Evolutionary conservation across 2,329 filamentous ascomycete genomes (phyloP).

Genomic region (Aspergillus caelatus): DNA sequence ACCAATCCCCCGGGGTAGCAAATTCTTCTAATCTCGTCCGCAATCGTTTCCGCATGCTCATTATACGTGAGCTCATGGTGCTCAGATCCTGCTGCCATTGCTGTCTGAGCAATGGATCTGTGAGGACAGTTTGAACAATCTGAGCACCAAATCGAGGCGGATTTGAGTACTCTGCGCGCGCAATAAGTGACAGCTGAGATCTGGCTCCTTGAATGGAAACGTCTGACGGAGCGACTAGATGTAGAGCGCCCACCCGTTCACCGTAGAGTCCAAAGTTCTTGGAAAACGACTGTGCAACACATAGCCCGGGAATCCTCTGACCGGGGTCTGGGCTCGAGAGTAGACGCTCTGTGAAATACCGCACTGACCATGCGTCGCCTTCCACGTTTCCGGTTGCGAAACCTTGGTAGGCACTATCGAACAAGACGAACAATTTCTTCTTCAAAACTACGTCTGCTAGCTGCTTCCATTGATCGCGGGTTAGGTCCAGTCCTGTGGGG

Average conservation of each 20-base stretch:
- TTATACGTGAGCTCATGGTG: constrained; percentile 42
- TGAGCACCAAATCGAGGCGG: constrained; percentile 34
- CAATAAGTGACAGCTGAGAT: constrained; percentile 15
- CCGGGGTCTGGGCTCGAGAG: not conserved
- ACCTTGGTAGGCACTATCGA: constrained; percentile 91
- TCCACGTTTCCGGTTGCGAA: constrained; percentile 83
- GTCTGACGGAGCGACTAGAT: constrained; percentile 42
- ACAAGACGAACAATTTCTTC: constrained; percentile 85
- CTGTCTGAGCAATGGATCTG: constrained; percentile 20
- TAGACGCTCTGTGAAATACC: constrained; percentile 67
- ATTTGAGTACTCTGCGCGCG: constrained; percentile 33
- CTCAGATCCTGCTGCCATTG: constrained; percentile 39
- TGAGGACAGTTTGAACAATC: constrained; percentile 32
- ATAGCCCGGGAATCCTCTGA: constrained; percentile 32
- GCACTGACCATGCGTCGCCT: constrained; percentile 78
- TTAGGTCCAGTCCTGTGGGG: constrained; percentile 90
- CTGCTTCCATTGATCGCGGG: constrained; percentile 80
- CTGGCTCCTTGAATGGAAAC: constrained; percentile 12
- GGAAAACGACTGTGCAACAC: constrained; percentile 55
- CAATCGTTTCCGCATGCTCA: constrained; percentile 36
- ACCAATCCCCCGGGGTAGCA: constrained; percentile 33
- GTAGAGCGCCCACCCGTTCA: constrained; percentile 86
- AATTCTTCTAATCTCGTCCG: constrained; percentile 26
- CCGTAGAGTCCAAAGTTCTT: constrained; percentile 76
- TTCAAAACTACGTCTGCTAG: constrained; percentile 70